Base-by-base conservation (phyloP, 805 yeast genomes). In the Kazachstania bromeliacearum region DNA sequence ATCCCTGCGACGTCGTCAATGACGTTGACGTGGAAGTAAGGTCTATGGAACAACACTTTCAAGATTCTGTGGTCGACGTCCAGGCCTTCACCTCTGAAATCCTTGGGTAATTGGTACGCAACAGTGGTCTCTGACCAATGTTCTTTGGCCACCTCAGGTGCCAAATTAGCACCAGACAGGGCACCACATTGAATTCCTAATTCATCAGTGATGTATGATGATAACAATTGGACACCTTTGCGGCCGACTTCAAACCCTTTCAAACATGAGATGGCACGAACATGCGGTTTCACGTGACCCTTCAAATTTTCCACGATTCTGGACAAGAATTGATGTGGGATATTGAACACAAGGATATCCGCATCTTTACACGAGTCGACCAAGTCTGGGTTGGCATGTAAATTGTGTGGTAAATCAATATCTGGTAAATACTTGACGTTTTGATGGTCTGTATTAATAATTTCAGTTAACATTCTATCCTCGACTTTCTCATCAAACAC, bases 71-170 rank as follows among this genome's bases (percentile, higher is more conserved):
- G 74, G 59, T 85, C 94, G 41, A 83, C 74, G 62, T 64, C 68
- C 41, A 52, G 56, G 35, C 66, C 66, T 31, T 50, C 58, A 31
- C 68, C 68, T 42, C 53, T 57, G 55, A 50, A 63, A 43, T 85
- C 84, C 20, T 54, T 54, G 38, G 96, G 95, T 17, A 68, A 51
- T 40, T 72, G 75, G 68, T 84, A 89, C 18, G 96, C 97, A 46
- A 89, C 85, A 12, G 97, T 87, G 41, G 97, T 92, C 67, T 89
- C 98, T 18, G 95, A 85, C 94, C 94, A 89, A 64, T 81, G 82
- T 63, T 84, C 84, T 60, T 73, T 75, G 44, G 98, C 97, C 43
- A 89, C 95, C 64, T 89, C 98, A 33, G 94, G 85, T 32, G 98
- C 98, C 53, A 89, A 71, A 67, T 89, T 89, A 38, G 98, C 98